These are phyloP conservation scores for Nigrospora sphaerica DNA, from an alignment of 2,329 filamentous ascomycete species.

Conservation along the genomic window DNA sequence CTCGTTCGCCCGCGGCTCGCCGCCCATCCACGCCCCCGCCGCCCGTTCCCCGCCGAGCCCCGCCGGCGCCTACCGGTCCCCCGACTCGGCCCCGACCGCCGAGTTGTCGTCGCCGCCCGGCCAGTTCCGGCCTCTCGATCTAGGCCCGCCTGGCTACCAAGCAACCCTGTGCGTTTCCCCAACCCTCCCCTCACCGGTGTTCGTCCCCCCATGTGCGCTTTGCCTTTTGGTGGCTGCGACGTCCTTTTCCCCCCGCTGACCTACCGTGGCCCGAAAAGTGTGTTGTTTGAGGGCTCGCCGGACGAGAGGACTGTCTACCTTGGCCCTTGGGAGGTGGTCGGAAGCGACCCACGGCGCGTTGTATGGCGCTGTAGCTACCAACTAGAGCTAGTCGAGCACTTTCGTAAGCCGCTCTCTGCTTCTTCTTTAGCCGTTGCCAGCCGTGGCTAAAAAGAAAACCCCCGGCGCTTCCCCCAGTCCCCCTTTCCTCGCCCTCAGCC, in stretches of 20 bases:
- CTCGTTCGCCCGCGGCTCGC: conserved; percentile 39
- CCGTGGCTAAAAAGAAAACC: neutral
- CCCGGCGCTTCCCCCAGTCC: conserved; percentile 5
- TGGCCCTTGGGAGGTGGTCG: conserved; percentile 45
- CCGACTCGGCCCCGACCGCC: conserved; percentile 38
- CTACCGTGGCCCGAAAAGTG: conserved; percentile 23
- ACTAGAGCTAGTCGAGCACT: conserved; percentile 44
- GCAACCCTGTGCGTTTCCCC: conserved; percentile 38
- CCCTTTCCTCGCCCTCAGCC: conserved; percentile 38
- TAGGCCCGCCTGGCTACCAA: conserved; percentile 46
- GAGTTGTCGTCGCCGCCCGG: conserved; percentile 32
- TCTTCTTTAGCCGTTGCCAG: neutral
- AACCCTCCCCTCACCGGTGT: conserved; percentile 8
- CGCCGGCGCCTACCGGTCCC: conserved; percentile 37
- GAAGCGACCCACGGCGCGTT: conserved; percentile 39
- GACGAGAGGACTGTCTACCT: conserved; percentile 43
- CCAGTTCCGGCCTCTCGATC: conserved; percentile 37
- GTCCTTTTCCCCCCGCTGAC: conserved; percentile 3
- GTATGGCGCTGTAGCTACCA: conserved; percentile 47
- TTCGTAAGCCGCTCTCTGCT: conserved; percentile 26
- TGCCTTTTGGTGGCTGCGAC: neutral
- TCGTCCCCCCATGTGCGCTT: neutral
- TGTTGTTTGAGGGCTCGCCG: conserved; percentile 40
- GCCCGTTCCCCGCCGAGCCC: conserved; percentile 34
- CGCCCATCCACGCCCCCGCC: conserved; percentile 30